Evolutionary conservation across 164 flowering plant species (phyloP).

Genomic region (Cinnamomum micranthum): DNA sequence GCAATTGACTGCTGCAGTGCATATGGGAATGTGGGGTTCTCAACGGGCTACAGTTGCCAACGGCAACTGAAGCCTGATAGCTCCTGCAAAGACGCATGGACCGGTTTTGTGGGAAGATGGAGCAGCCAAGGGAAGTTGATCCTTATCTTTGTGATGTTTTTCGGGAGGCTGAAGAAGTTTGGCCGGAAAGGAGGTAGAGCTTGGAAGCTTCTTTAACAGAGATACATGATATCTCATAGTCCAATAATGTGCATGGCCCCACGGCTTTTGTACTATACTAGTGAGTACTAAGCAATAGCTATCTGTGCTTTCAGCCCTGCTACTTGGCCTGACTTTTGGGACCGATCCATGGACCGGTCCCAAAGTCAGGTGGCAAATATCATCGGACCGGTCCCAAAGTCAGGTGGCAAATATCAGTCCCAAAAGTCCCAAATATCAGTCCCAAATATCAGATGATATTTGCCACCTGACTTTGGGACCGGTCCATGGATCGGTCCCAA

Average conservation of each 20-base stretch:
- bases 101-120: constrained; percentile 67
- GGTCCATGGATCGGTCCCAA: too few relatives aligned
- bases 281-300: neutral
- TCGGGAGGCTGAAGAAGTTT: constrained; percentile 68
- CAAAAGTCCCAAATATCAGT: too few relatives aligned
- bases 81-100: constrained; percentile 39
- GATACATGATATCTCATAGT: neutral
- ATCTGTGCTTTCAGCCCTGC: too few relatives aligned
- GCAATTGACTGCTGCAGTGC: constrained; percentile 44
- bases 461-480: too few relatives aligned
- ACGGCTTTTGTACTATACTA: too few relatives aligned
- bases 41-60: constrained; percentile 64
- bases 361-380: too few relatives aligned
- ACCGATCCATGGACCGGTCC: too few relatives aligned
- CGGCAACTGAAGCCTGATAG: constrained; percentile 24
- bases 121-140: constrained; percentile 49
- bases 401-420: too few relatives aligned
- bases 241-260: neutral
- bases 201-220: constrained; percentile 38
- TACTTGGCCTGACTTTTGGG: too few relatives aligned
- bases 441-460: too few relatives aligned
- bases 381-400: too few relatives aligned
- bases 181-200: constrained; percentile 48
- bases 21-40: constrained; percentile 73
- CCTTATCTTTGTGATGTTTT: constrained; percentile 60